phyloP scores from a whole-genome alignment of 306 rosid species.

The Inga oerstediana region DNA sequence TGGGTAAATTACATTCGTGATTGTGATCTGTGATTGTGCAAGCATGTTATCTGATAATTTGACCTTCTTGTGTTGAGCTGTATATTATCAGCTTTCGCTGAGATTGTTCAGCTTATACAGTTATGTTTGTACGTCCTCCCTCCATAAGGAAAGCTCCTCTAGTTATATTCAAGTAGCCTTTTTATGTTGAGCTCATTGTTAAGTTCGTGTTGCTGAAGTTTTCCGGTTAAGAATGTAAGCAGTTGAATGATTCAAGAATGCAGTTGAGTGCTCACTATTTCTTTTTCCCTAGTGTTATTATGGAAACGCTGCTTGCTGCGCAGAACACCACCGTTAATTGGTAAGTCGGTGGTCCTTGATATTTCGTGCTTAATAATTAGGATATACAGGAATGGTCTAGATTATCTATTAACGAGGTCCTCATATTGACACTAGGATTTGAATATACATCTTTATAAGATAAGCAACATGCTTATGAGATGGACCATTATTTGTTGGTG shows the following conservation, averaged over 20 bases:
- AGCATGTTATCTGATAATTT: background rate
- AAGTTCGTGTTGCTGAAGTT: background rate
- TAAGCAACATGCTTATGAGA: background rate
- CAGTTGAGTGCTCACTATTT: background rate
- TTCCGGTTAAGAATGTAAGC: background rate
- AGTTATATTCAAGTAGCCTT: slow-evolving; percentile 15
- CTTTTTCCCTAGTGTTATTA: too few species aligned
- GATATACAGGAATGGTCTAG: background rate
- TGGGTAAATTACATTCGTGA: background rate
- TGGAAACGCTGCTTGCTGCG: background rate
- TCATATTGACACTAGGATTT: background rate
- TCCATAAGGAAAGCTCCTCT: background rate
- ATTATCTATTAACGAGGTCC: background rate
- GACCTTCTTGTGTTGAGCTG: background rate
- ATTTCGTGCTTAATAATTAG: too few species aligned
- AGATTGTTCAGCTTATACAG: background rate
- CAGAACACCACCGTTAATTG: background rate
- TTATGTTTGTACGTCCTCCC: background rate
- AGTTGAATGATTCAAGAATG: background rate
- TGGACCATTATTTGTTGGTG: background rate
- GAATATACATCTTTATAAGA: background rate
- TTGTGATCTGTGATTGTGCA: background rate
- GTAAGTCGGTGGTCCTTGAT: background rate
- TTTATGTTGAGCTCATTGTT: background rate
- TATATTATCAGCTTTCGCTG: background rate